Conservation (phyloP, 2,329 filamentous ascomycete genomes). For the Sporothrix humicola region DNA sequence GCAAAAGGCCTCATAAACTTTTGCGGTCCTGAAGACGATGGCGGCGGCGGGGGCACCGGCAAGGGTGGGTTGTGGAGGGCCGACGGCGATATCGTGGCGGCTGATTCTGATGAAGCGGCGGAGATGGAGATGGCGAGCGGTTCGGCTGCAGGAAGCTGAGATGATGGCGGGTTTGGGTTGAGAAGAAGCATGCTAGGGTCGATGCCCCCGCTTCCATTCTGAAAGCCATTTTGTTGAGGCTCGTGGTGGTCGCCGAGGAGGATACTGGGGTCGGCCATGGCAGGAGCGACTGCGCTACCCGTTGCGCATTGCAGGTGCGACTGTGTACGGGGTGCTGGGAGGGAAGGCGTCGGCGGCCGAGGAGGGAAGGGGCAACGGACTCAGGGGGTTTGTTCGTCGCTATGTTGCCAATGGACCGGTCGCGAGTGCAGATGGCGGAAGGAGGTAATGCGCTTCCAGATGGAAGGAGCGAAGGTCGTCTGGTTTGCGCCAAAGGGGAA, state of each 20-base stretch:
- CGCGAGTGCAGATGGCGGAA: not conserved
- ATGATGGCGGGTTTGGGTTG: constrained; percentile 34
- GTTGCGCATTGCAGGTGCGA: constrained; percentile 42
- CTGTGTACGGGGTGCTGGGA: not conserved
- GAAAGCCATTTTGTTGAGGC: constrained; percentile 37
- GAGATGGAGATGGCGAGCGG: constrained; percentile 34
- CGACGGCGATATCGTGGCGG: constrained; percentile 24
- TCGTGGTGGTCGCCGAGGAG: constrained; percentile 36
- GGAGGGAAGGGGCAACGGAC: constrained; percentile 27
- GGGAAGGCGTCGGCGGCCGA: constrained; percentile 14
- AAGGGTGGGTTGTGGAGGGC: constrained; percentile 17
- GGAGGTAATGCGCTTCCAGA: not conserved
- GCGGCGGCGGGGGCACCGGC: constrained; percentile 31
- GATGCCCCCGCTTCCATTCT: constrained; percentile 37
- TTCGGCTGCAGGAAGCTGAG: constrained; percentile 30
- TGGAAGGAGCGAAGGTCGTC: constrained; percentile 29
- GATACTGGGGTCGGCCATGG: constrained; percentile 43
- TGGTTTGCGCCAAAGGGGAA: not conserved
- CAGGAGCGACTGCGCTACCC: constrained; percentile 38
- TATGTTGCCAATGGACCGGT: not conserved
- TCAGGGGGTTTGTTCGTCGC: not conserved
- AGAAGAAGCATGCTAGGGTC: constrained; percentile 39
- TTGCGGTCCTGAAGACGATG: constrained; percentile 32
- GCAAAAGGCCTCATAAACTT: constrained; percentile 57
- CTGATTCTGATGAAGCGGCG: constrained; percentile 30